Base-by-base conservation (phyloP, 371 early-diverging fungal genomes). In the Chytridium lagenaria region DNA sequence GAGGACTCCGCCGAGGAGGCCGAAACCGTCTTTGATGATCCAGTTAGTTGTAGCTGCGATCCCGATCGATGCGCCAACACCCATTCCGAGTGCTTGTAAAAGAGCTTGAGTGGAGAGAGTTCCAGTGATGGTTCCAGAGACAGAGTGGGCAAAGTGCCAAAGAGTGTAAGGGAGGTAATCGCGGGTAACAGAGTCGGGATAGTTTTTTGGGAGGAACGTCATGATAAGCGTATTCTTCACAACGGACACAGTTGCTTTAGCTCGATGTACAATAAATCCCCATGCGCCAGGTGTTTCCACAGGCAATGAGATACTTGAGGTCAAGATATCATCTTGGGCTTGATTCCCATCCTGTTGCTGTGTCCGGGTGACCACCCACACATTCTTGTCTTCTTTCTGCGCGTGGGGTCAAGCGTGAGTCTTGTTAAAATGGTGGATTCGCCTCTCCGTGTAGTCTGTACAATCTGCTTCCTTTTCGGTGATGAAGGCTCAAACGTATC, bases 1-100 rank as follows among this genome's bases (percentile, higher is more conserved):
- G 0, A 92, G 61, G 1, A 93, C 92, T n/a, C 94, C 94, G 31
- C 94, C 93, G 0, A 93, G 81, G 63, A 92, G 90, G 15, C 94
- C 93, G 44, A 93, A 82, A 0, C 94, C 94, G 75, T 94, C 94
- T 81, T 94, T 94, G 77, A 94, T 88, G 68, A 93, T 87, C 94
- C 94, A 94, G 77, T 91, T 93, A 39, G 92, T 85, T 0, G 93
- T 90, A 0, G 93, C 94, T 5, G 93, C 91, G 28, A 77, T 68
- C 7, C 73, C 73, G 23, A 64, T 44, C 30, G 76, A 52, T 1
- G 78, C 51, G 23, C 59, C 89, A 1, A 90, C 85, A 10, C 90
- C 90, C 10, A 93, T 81, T 10, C 93, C 93, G 75, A 93, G 84
- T 1, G 81, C 23, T 90, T 85, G 90, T 36, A 93, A 77, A 63